phyloP scores from a whole-genome alignment of 1,139 yeast species.

The Hemisphaericaspora xylanilytica region DNA sequence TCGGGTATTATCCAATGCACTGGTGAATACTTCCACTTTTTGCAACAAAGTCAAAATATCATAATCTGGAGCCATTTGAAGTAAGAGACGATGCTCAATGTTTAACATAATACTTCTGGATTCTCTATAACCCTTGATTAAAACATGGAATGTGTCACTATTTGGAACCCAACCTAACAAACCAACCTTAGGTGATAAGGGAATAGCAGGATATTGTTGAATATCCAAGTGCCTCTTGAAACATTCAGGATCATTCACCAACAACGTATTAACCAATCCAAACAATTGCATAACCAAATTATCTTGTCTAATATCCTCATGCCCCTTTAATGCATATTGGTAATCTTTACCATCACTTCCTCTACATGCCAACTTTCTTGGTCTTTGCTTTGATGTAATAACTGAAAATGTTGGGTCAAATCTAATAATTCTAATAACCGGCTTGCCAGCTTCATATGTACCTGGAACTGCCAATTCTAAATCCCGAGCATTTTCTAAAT shows the following conservation, averaged over 20 bases:
- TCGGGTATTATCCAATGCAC: slow-evolving; percentile 90
- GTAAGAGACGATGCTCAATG: slow-evolving; percentile 92
- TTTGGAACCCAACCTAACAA: slow-evolving; percentile 96
- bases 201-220: slow-evolving; percentile 89
- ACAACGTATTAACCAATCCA: slow-evolving; percentile 87
- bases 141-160: slow-evolving; percentile 92
- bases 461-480: slow-evolving; percentile 93
- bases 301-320: slow-evolving; percentile 97
- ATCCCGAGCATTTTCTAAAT: slow-evolving; percentile 72
- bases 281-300: slow-evolving; percentile 96
- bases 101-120: slow-evolving; percentile 84
- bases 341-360: slow-evolving; percentile 95
- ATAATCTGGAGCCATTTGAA: slow-evolving; percentile 98
- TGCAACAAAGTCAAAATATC: slow-evolving; percentile 85
- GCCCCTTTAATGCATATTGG: slow-evolving; percentile 82
- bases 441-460: slow-evolving; percentile 82
- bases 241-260: slow-evolving; percentile 90
- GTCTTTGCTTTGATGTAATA: slow-evolving; percentile 95
- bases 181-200: slow-evolving; percentile 96
- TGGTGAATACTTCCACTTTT: slow-evolving; percentile 94
- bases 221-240: slow-evolving; percentile 94
- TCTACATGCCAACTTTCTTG: slow-evolving; percentile 71
- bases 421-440: slow-evolving; percentile 64
- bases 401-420: slow-evolving; percentile 85
- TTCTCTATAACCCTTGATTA: slow-evolving; percentile 90